phyloP scores from a whole-genome alignment of 148 eudicot genomes.

The Talinum fruticosum region DNA sequence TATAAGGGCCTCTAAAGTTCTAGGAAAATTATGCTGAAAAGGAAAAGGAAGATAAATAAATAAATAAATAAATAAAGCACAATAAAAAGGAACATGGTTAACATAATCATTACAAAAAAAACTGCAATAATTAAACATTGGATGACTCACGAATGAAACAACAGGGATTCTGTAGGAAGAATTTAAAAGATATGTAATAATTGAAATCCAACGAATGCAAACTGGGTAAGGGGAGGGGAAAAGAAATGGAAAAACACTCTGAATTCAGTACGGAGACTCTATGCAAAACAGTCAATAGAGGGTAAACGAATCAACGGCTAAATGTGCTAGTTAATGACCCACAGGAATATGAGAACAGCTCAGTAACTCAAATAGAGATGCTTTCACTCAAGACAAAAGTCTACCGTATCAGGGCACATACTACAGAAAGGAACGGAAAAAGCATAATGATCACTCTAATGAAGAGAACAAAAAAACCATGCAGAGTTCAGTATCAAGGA shows the following conservation, averaged over 20 bases:
- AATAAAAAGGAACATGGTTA: constrained; percentile 7
- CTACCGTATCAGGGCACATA: background rate
- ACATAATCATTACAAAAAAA: background rate
- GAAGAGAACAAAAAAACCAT: background rate
- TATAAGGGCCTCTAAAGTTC: constrained; percentile 80
- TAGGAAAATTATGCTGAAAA: constrained; percentile 76
- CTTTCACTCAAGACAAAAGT: background rate
- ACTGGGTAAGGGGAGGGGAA: background rate
- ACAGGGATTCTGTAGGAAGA: constrained; percentile 3
- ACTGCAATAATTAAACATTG: background rate
- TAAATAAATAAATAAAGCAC: constrained; percentile 10
- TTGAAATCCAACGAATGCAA: background rate
- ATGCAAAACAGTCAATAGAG: background rate
- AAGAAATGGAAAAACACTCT: background rate
- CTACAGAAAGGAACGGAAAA: background rate
- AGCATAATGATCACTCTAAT: background rate
- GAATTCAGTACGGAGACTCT: background rate
- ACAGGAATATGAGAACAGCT: background rate
- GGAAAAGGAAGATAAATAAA: background rate
- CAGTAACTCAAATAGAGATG: background rate
- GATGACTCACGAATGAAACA: background rate
- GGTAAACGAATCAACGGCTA: background rate
- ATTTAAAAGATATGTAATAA: background rate
- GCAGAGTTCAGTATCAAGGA: background rate
- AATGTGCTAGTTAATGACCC: background rate